Percentiles rank a stretch among this genome's conserved stretches.
Conservation (phyloP, 495 filamentous ascomycete species). For the Darksidea phi region DNA sequence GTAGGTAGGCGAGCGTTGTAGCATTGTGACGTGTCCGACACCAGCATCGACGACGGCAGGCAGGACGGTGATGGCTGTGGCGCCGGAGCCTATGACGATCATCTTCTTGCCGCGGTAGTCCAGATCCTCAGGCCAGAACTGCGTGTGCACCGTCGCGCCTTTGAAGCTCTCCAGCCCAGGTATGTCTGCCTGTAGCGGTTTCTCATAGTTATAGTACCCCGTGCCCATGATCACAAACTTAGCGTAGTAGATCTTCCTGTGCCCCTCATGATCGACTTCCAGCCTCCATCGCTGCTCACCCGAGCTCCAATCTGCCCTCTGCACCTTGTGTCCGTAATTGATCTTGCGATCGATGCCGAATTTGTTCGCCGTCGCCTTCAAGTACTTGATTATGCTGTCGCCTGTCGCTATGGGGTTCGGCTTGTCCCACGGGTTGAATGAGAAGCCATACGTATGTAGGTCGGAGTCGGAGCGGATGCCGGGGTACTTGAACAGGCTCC, state of each 20-base stretch:
- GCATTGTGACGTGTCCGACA: constrained; percentile 35
- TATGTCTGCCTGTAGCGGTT: constrained; percentile 50
- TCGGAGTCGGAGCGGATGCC: constrained; percentile 39
- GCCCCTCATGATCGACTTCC: constrained; percentile 51
- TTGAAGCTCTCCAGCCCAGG: constrained; percentile 59
- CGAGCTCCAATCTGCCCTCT: constrained; percentile 59
- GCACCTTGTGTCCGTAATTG: constrained; percentile 57
- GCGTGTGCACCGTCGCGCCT: constrained; percentile 58
- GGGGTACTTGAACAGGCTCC: constrained; percentile 39
- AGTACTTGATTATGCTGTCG: constrained; percentile 58
- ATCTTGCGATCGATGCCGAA: constrained; percentile 65
- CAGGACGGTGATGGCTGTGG: constrained; percentile 36
- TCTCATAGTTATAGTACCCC: constrained; percentile 37
- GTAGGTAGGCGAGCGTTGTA: constrained; percentile 37
- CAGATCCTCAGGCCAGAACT: constrained; percentile 55
- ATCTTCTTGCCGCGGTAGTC: constrained; percentile 37
- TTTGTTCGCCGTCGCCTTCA: constrained; percentile 57
- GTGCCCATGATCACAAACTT: constrained; percentile 36
- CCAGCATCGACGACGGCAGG: constrained; percentile 30
- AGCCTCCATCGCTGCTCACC: constrained; percentile 62
- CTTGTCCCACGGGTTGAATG: constrained; percentile 41
- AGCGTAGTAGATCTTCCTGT: constrained; percentile 39
- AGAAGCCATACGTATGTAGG: constrained; percentile 38
- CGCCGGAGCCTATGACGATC: constrained; percentile 36
- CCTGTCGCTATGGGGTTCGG: constrained; percentile 61